phyloP scores from a whole-genome alignment of 192 early-diverging fungal genomes.

The Coemansia sp. region DNA sequence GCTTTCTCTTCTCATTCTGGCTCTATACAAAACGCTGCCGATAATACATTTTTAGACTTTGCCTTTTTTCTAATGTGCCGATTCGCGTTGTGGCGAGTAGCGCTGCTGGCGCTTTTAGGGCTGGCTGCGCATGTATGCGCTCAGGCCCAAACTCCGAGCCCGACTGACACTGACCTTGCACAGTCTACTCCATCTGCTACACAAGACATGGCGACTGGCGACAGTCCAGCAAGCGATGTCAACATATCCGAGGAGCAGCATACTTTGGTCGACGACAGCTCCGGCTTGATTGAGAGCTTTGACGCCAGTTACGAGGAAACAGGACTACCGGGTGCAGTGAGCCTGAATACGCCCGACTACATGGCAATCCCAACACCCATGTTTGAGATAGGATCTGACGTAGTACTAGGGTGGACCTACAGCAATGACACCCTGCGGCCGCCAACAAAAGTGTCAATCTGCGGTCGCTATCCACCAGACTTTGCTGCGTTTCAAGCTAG shows the following conservation, averaged over 20 bases:
- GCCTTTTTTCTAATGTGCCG: not conserved
- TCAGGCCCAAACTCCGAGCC: not conserved
- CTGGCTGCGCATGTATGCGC: not conserved
- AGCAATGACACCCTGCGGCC: conserved; percentile 25
- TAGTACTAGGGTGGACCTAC: conserved; percentile 41
- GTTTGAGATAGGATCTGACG: conserved; percentile 40
- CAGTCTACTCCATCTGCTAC: not conserved
- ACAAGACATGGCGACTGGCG: not conserved
- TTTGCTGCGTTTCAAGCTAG: not conserved
- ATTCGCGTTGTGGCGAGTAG: not conserved
- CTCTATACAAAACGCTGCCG: not conserved
- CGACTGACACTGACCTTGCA: not conserved
- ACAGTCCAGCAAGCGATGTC: not conserved
- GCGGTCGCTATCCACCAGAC: conserved; percentile 30
- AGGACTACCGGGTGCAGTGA: conserved; percentile 25
- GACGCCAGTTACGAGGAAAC: conserved; percentile 41
- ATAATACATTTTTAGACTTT: too few relatives aligned
- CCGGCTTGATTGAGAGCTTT: conserved; percentile 9
- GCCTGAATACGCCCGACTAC: conserved; percentile 31
- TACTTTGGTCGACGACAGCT: not conserved
- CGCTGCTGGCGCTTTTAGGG: not conserved
- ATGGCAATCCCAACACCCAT: conserved; percentile 29
- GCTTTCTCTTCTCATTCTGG: not conserved
- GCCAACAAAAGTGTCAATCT: conserved; percentile 36
- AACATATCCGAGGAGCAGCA: not conserved